Evolutionary conservation across 2,329 filamentous ascomycete genomes (phyloP).

Genomic region (Fusarium protoensiforme): DNA sequence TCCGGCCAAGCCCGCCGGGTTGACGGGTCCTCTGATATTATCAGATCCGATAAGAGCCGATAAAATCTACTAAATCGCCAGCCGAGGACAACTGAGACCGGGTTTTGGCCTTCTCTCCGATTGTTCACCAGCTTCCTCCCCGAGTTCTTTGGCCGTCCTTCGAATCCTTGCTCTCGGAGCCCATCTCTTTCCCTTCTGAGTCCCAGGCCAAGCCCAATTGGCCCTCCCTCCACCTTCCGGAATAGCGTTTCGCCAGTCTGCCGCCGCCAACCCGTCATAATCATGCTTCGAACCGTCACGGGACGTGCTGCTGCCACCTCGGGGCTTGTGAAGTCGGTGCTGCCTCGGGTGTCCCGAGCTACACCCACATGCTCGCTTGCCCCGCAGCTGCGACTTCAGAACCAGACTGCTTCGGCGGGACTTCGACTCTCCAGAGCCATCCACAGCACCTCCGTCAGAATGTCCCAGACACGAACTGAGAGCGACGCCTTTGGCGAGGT

Average conservation of each 20-base stretch:
- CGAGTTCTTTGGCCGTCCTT: not conserved
- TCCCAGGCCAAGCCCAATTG: conserved; percentile 26
- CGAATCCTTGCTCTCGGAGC: not conserved
- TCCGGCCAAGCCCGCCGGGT: not conserved
- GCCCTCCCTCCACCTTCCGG: conserved; percentile 7
- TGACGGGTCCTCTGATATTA: not conserved
- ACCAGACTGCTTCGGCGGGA: conserved; percentile 21
- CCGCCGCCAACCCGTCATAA: conserved; percentile 38
- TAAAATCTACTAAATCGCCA: conserved; percentile 19
- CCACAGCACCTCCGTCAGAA: conserved; percentile 59
- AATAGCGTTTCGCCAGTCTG: conserved; percentile 28
- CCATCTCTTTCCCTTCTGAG: not conserved
- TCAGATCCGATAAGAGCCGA: conserved; percentile 16
- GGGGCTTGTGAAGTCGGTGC: conserved; percentile 36
- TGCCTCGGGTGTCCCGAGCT: conserved; percentile 41
- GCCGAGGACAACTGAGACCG: conserved; percentile 20
- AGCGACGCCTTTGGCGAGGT: conserved; percentile 98
- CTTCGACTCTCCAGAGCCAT: conserved; percentile 45
- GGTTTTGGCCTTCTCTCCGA: conserved; percentile 19
- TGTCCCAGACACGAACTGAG: conserved; percentile 79
- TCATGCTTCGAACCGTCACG: conserved; percentile 44
- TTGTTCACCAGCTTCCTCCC: conserved; percentile 5
- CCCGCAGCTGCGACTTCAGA: conserved; percentile 40
- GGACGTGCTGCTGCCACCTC: conserved; percentile 40
- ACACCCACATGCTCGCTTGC: conserved; percentile 40